A percentile compares a stretch with the other conserved stretches of the same genome.
phyloP scores from a whole-genome alignment of 768 basidiomycete species.

The Tylopilus intermedius region DNA sequence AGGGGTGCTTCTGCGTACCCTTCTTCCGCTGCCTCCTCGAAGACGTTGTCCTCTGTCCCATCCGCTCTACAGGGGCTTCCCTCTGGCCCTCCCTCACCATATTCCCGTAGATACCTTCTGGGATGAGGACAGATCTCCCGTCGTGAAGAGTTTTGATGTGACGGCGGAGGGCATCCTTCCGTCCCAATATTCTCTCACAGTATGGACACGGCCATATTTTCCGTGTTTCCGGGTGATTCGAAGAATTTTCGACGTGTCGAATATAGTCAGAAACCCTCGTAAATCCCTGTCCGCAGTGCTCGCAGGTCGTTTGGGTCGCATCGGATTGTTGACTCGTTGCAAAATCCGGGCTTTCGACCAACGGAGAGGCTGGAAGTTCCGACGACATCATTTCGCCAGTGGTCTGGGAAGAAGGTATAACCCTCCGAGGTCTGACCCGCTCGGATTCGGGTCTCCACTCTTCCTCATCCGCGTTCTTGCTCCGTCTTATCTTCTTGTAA shows the following conservation, averaged over 20 bases:
- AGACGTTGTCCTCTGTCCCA: constrained; percentile 6
- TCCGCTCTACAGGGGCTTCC: not conserved
- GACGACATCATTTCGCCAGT: not conserved
- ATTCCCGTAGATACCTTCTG: not conserved
- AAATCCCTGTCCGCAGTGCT: constrained; percentile 14
- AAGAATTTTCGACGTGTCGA: constrained; percentile 21
- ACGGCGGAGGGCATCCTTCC: constrained; percentile 23
- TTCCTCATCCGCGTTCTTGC: constrained; percentile 17
- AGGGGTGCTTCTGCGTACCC: constrained; percentile 2
- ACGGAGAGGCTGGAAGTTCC: not conserved
- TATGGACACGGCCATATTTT: constrained; percentile 23
- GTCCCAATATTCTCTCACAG: constrained; percentile 20
- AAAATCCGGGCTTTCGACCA: not conserved
- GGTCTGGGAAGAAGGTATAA: not conserved
- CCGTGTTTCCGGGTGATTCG: constrained; percentile 21
- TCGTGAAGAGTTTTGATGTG: constrained; percentile 8
- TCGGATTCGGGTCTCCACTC: constrained; percentile 16
- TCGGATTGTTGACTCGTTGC: not conserved
- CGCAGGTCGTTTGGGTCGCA: constrained; percentile 5
- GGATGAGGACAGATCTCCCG: not conserved
- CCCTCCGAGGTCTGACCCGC: constrained; percentile 6
- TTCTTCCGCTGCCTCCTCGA: constrained; percentile 6
- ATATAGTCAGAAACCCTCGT: constrained; percentile 19
- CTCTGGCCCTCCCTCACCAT: not conserved
- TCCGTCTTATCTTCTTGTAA: constrained; percentile 5